Base-by-base conservation (phyloP, 1,284 basidiomycete genomes). In the Wallemia ichthyophaga region DNA sequence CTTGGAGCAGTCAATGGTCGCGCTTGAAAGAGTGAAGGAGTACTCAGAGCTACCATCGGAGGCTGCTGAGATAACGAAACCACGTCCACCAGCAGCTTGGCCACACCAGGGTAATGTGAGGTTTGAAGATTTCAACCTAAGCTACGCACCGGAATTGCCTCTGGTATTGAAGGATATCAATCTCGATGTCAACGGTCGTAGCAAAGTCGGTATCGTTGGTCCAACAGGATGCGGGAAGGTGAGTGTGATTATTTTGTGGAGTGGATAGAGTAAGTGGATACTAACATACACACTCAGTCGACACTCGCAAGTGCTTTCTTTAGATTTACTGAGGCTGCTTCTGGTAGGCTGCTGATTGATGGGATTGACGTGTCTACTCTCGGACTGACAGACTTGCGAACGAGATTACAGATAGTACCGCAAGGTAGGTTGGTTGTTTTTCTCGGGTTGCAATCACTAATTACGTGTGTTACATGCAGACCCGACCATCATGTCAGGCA, bases 241-340 rank as follows among this genome's bases (percentile, higher is more conserved):
- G 17, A 71, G 68, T n/a, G 62, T 71, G 15, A 68, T 68, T 17
- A 48, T 3, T 21, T 48, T 3, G 5, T 48, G 37, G n/a, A n/a
- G n/a, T n/a, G n/a, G n/a, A n/a, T n/a, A n/a, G n/a, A n/a, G n/a
- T n/a, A n/a, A n/a, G 37, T 17, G n/a, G n/a, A 3, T 21, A 15
- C 37, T 11, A 48, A 48, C 37, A 48, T 5, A 48, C 11, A 11
- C n/a, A 48, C 9, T 15, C 37, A 91, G 71, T 84, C 81, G 60
- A 94, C 88, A 0, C 76, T 95, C 19, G 88, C 88, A 0, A 73
- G 94, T 25, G 85, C 83, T 23, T 88, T 95, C 74, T 95, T 96
- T 80, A 80, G 94, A 58, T 92, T 94, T 66, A 85, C 92, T 24
- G 88, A 94, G 66, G 82, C 88, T 0, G 79, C 80, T 0, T 76